These are phyloP conservation scores for Gastrolobium bilobum DNA, from an alignment of 306 rosid species.

Conservation along the genomic window DNA sequence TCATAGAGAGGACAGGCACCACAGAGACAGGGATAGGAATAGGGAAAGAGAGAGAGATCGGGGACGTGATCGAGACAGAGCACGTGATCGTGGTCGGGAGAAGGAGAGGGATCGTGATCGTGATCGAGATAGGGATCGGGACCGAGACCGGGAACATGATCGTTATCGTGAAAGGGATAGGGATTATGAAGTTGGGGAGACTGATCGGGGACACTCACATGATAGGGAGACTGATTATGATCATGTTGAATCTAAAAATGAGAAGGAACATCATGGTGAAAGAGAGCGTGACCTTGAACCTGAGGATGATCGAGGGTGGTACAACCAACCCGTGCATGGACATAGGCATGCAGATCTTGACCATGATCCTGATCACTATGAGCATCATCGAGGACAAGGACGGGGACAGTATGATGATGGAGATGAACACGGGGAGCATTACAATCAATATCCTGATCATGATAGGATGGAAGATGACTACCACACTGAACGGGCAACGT, in stretches of 20 bases:
- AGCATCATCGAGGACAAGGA: slow-evolving; percentile 66
- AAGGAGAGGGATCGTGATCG: slow-evolving; percentile 73
- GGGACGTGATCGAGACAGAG: slow-evolving; percentile 79
- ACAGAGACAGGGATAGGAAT: slow-evolving; percentile 86
- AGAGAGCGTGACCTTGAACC: slow-evolving; percentile 69
- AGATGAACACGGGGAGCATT: slow-evolving; percentile 68
- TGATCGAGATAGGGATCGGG: slow-evolving; percentile 65
- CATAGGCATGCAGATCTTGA: slow-evolving; percentile 73
- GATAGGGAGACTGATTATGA: slow-evolving; percentile 77
- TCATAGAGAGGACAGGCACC: slow-evolving; percentile 87
- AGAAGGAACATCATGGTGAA: slow-evolving; percentile 71
- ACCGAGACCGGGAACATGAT: slow-evolving; percentile 63
- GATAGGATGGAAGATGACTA: slow-evolving; percentile 80
- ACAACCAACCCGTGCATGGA: slow-evolving; percentile 74
- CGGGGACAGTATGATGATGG: slow-evolving; percentile 67
- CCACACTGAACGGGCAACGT: slow-evolving; percentile 60
- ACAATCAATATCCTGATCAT: slow-evolving; percentile 70
- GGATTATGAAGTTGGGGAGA: slow-evolving; percentile 77
- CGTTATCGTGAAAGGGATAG: slow-evolving; percentile 79
- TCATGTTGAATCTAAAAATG: slow-evolving; percentile 77
- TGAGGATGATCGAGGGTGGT: slow-evolving; percentile 81
- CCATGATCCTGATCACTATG: slow-evolving; percentile 66
- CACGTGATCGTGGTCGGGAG: slow-evolving; percentile 72
- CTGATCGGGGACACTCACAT: slow-evolving; percentile 74
- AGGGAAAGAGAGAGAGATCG: slow-evolving; percentile 79